Base-by-base conservation (phyloP, 495 filamentous ascomycete genomes). In the Choiromyces venosus region DNA sequence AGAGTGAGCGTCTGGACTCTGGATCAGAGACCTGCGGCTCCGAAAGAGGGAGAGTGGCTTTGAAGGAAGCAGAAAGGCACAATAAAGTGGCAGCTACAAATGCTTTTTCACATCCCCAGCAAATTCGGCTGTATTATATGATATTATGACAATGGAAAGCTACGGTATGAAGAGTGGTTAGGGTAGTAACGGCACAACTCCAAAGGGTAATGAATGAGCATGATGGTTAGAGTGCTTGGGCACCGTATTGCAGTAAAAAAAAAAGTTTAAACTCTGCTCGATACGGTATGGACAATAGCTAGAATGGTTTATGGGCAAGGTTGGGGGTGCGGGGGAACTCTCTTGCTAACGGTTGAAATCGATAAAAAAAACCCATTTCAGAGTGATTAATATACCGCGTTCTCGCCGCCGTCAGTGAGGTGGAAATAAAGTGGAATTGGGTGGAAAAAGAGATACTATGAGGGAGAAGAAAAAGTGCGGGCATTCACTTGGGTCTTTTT, bases 301-400 rank as follows among this genome's bases (percentile, higher is more conserved):
- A 70, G 52, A 25, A 67, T 44, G n/a, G 42, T 69, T n/a, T 10
- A 25, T 56, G n/a, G 21, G 46, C n/a, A 25, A 25, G n/a, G 68
- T 46, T 35, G 38, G 39, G 44, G 69, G 73, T 67, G 73, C 68
- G 73, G 74, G 74, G 72, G 65, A 74, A 52, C 44, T 19, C 40
- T 44, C 37, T 52, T 37, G 7, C 21, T 9, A 25, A 61, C 66
- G 73, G 73, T 66, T 77, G 74, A 76, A 72, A 69, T 65, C 21
- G 38, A 73, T 52, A 76, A 68, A 72, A 69, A 64, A 71, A 38
- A 42, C 40, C 14, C n/a, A 56, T 61, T 33, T 18, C 52, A 61
- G 33, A 29, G 25, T 29, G 25, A 61, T 33, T 7, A 61, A 16
- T 16, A 9, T 18, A 61, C 52, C 9, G 2, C 52, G 16, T 3